phyloP scores from a whole-genome alignment of 139 green algal species.

The Chlorella ohadii region DNA sequence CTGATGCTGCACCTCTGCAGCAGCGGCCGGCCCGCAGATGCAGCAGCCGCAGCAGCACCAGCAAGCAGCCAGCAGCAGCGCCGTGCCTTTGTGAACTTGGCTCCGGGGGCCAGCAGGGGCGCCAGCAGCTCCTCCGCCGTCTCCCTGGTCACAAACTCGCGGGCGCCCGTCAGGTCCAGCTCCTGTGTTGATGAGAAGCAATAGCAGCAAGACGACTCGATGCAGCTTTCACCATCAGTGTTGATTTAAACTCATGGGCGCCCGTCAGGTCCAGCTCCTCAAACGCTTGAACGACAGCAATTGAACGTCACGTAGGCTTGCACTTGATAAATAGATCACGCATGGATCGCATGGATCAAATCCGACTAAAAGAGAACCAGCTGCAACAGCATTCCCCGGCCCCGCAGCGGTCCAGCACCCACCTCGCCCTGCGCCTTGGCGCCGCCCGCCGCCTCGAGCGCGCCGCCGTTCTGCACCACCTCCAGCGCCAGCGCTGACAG shows the following conservation, averaged over 20 bases:
- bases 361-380: no score
- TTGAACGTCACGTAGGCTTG: no score
- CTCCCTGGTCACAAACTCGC: slow-evolving; percentile 89
- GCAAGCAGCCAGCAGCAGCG: not conserved
- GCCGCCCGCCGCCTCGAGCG: slow-evolving; percentile 11
- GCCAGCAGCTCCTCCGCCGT: slow-evolving; percentile 71
- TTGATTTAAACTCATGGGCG: slow-evolving; percentile 88
- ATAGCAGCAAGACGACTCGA: no score
- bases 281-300: no score
- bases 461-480: slow-evolving; percentile 40
- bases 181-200: slow-evolving; percentile 9
- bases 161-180: slow-evolving; percentile 84
- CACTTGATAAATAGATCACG: no score
- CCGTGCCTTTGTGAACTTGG: slow-evolving; percentile 65
- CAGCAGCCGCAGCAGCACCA: not conserved
- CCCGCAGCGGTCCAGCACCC: not conserved
- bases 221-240: no score
- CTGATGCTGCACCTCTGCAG: no score
- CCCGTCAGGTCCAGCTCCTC: slow-evolving; percentile 84
- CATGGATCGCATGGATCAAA: no score
- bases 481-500: slow-evolving; percentile 76
- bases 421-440: slow-evolving; percentile 22
- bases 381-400: no score
- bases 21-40: no score
- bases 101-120: slow-evolving; percentile 67